These are phyloP conservation scores for Phaeosphaeriaceae sp. DNA, from an alignment of 2,329 filamentous ascomycete genomes.

Conservation along the genomic window DNA sequence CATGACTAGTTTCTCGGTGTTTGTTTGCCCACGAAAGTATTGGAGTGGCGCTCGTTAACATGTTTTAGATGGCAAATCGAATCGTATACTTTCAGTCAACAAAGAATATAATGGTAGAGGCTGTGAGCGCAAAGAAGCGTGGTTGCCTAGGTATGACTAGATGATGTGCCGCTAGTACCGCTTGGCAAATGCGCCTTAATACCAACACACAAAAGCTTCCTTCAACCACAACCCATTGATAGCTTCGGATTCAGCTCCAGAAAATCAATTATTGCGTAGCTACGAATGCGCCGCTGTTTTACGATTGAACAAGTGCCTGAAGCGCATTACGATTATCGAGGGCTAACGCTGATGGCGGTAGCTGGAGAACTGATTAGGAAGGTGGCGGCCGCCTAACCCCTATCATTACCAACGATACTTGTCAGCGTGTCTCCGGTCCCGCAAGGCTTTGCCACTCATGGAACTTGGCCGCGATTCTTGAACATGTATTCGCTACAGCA, in stretches of 20 bases:
- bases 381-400: constrained; percentile 20
- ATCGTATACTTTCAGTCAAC: no score
- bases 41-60: no score
- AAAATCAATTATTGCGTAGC: background rate
- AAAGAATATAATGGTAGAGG: no score
- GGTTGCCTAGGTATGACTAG: no score
- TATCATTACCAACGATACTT: constrained; percentile 12
- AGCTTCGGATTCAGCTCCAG: background rate
- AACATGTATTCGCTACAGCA: background rate
- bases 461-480: background rate
- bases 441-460: background rate
- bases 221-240: constrained; percentile 4
- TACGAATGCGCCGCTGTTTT: no score
- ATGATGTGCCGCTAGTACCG: background rate
- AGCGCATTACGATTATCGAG: no score
- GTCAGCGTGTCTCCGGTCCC: constrained; percentile 6
- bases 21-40: no score
- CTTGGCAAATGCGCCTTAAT: background rate
- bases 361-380: constrained; percentile 18
- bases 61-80: no score
- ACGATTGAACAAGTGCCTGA: no score
- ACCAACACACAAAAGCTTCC: background rate
- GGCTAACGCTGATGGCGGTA: background rate
- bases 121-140: no score
- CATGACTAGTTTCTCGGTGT: no score